These are phyloP conservation scores for Pseudonectria buxi DNA, from an alignment of 2,329 filamentous ascomycete genomes.

Conservation along the genomic window DNA sequence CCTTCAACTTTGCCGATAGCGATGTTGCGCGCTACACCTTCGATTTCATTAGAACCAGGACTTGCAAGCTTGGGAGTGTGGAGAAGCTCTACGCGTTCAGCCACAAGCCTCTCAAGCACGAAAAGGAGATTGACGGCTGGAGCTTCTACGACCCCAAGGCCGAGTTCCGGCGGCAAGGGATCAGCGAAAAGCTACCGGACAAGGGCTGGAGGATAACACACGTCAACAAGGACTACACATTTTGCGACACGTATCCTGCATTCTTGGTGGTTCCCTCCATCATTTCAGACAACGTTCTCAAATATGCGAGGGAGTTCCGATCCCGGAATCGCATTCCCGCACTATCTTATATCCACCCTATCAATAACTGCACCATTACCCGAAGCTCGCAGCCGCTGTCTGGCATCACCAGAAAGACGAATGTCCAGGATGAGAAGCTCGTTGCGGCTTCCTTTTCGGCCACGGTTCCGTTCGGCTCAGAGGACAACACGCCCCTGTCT, in stretches of 20 bases:
- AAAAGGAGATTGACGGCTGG: slow-evolving; percentile 75
- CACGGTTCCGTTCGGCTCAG: slow-evolving; percentile 26
- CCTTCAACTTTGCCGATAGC: slow-evolving; percentile 77
- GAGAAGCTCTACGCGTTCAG: slow-evolving; percentile 89
- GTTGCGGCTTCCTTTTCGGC: slow-evolving; percentile 79
- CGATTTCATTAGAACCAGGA: slow-evolving; percentile 74
- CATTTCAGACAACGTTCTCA: slow-evolving; percentile 95
- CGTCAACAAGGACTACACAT: slow-evolving; percentile 84
- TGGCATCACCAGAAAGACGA: slow-evolving; percentile 79
- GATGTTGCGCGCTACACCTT: slow-evolving; percentile 74
- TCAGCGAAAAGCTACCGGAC: slow-evolving; percentile 70
- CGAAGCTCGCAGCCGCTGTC: slow-evolving; percentile 88
- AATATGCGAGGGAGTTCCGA: slow-evolving; percentile 84
- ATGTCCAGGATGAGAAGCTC: slow-evolving; percentile 91
- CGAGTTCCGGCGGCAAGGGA: slow-evolving; percentile 83
- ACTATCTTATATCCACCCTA: slow-evolving; percentile 87
- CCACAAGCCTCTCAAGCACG: slow-evolving; percentile 67
- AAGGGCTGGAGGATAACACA: slow-evolving; percentile 83
- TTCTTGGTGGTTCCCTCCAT: slow-evolving; percentile 76
- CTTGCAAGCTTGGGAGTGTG: slow-evolving; percentile 73
- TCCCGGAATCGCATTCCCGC: slow-evolving; percentile 84
- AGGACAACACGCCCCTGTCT: slow-evolving; percentile 27
- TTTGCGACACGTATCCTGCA: slow-evolving; percentile 88
- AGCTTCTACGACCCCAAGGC: slow-evolving; percentile 74
- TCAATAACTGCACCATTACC: slow-evolving; percentile 96